These are phyloP conservation scores for Hypomontagnella monticulosa DNA, from an alignment of 495 filamentous ascomycete species.

Conservation along the genomic window DNA sequence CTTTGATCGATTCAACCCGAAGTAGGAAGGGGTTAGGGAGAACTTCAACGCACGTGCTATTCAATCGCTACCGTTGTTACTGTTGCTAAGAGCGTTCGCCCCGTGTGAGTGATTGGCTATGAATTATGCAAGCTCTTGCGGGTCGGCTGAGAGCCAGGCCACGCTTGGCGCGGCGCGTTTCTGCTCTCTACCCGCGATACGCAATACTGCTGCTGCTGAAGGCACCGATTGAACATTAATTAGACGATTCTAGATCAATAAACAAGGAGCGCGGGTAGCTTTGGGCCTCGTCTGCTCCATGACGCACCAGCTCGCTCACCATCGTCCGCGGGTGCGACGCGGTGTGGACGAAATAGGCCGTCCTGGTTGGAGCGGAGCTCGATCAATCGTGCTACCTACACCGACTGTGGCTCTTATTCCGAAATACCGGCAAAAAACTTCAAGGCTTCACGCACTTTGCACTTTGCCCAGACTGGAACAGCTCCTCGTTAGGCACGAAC, in stretches of 20 bases:
- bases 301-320: constrained; percentile 34
- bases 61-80: constrained; percentile 29
- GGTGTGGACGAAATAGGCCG: constrained; percentile 40
- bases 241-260: constrained; percentile 29
- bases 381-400: constrained; percentile 37
- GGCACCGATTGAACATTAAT: constrained; percentile 22
- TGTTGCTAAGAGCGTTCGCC: constrained; percentile 35
- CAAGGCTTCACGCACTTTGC: constrained; percentile 31
- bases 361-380: constrained; percentile 34
- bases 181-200: constrained; percentile 40
- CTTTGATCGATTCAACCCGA: constrained; percentile 38
- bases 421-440: constrained; percentile 33
- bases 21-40: constrained; percentile 19
- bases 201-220: constrained; percentile 21
- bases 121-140: constrained; percentile 34
- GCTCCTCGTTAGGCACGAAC: constrained; percentile 44
- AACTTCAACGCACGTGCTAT: constrained; percentile 40
- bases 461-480: constrained; percentile 41
- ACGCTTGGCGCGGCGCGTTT: constrained; percentile 42
- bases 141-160: constrained; percentile 40
- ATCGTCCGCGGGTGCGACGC: constrained; percentile 32
- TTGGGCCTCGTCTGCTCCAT: constrained; percentile 32
- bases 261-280: constrained; percentile 29
- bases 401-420: constrained; percentile 38
- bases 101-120: constrained; percentile 38